Evolutionary conservation across 2,329 filamentous ascomycete genomes (phyloP), one percentile per base, ranked within the genome.

Genomic region (Ilyonectria robusta): DNA sequence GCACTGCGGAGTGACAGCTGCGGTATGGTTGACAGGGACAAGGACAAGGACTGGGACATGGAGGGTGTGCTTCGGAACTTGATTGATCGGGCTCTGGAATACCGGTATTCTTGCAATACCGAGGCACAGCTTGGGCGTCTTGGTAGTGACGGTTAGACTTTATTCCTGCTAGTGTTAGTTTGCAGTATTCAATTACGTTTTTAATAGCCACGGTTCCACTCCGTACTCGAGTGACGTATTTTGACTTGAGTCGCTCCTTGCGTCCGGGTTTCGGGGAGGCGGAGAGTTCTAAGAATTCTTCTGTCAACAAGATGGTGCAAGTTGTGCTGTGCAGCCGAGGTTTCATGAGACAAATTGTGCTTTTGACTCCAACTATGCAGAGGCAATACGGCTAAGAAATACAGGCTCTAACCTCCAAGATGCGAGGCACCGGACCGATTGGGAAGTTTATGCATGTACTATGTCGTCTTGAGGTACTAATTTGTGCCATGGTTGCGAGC

Each of bases 1-100:
- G 51, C 21, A 51, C 11, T 10, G 51, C 55, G 21, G 56, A 29
- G 1, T 67, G 21, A 61, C 10, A 26, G 8, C 6, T 19, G n/a
- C 26, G 21, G 48, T 31, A 13, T 86, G 87, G 21, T 42, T 55
- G 29, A 56, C 33, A 21, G 15, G 29, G 35, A 40, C 53, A 17
- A 35, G 15, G 35, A 35, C 29, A 35, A 33, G 11, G 11, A 15
- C 19, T 11, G 50, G 9, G 31, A 53, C 29, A 13, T 35, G 31
- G 50, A 35, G 33, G 50, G 19, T 50, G n/a, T 53, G 44, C 8
- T 19, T 17, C 33, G 50, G 50, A 42, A 53, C 29, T 17, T 35
- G 48, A n/a, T 19, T n/a, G 48, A 19, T 66, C 29, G 37, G 56
- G 35, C 26, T 57, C 42, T 35, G 37, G 21, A 23, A 21, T 19